Conservation (phyloP, 345 rosid species). For the Isatis tinctoria region DNA sequence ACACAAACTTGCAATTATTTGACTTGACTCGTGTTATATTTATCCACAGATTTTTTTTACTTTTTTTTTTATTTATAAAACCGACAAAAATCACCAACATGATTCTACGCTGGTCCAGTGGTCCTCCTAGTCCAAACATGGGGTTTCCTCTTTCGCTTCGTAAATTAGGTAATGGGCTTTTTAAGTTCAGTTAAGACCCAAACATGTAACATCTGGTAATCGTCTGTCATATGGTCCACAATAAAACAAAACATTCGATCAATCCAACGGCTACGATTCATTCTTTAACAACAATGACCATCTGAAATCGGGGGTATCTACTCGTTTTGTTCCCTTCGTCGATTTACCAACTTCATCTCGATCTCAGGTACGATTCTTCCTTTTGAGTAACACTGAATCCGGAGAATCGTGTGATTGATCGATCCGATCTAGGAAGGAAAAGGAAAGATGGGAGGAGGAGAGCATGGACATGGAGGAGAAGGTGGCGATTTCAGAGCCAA, state of each 20-base stretch:
- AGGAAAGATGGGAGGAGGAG: constrained; percentile 53
- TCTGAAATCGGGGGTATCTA: neutral
- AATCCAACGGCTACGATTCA: constrained; percentile 17
- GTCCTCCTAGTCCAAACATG: neutral
- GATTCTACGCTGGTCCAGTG: neutral
- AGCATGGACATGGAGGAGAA: constrained; percentile 82
- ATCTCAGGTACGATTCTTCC: constrained; percentile 9
- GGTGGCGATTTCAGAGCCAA: constrained; percentile 79
- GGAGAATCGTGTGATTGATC: neutral
- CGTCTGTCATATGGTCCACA: neutral
- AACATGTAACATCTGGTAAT: neutral
- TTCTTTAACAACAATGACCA: neutral
- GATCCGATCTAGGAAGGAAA: neutral
- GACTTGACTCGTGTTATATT: neutral
- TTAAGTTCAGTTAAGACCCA: neutral
- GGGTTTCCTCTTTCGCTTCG: neutral
- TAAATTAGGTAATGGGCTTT: neutral
- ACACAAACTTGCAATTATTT: neutral
- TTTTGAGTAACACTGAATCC: neutral
- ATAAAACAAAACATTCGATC: neutral
- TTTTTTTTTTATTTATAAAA: too few species aligned
- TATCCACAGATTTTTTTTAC: too few species aligned
- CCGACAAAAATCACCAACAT: neutral
- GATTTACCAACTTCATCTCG: constrained; percentile 23
- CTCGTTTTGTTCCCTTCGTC: neutral